phyloP scores from a whole-genome alignment of 352 stramenopile genomes.

The Phytophthora hibernalis region DNA sequence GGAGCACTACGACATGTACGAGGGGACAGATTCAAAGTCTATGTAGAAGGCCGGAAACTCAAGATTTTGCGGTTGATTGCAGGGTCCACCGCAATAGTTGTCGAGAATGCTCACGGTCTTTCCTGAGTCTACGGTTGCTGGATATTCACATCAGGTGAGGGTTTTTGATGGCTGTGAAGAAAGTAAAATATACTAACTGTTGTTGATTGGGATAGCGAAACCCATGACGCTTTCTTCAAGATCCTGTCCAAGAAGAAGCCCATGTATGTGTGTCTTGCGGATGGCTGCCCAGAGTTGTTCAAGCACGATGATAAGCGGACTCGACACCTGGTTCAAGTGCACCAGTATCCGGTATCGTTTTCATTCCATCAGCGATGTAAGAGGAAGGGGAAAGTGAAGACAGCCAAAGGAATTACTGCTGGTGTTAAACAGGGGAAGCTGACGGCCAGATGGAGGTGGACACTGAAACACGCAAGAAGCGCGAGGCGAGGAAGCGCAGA shows the following conservation, averaged over 20 bases:
- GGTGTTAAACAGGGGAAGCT: not conserved
- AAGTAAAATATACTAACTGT: not conserved
- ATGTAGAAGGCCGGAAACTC: not conserved
- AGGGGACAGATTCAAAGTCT: not conserved
- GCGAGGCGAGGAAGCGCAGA: conserved; percentile 42
- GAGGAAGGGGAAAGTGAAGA: conserved; percentile 14
- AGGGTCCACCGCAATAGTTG: conserved; percentile 55
- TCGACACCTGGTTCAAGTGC: conserved; percentile 48
- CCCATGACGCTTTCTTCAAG: conserved; percentile 70
- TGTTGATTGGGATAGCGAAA: conserved; percentile 44
- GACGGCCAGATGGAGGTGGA: conserved; percentile 14
- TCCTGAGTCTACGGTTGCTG: conserved; percentile 55
- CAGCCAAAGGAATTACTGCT: conserved; percentile 1
- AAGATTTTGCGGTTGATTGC: conserved; percentile 1
- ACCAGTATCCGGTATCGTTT: conserved; percentile 53
- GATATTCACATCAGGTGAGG: conserved; percentile 59
- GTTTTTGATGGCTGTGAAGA: not conserved
- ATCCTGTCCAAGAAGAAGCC: conserved; percentile 66
- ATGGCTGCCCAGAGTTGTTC: conserved; percentile 55
- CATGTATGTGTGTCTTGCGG: conserved; percentile 66
- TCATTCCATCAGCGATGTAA: conserved; percentile 42
- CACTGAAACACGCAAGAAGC: conserved; percentile 34
- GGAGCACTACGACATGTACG: conserved; percentile 73
- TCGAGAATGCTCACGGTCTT: conserved; percentile 55
- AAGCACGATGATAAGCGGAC: conserved; percentile 61